Evolutionary conservation across 306 rosid species (phyloP).

Genomic region (Psophocarpus tetragonolobus): DNA sequence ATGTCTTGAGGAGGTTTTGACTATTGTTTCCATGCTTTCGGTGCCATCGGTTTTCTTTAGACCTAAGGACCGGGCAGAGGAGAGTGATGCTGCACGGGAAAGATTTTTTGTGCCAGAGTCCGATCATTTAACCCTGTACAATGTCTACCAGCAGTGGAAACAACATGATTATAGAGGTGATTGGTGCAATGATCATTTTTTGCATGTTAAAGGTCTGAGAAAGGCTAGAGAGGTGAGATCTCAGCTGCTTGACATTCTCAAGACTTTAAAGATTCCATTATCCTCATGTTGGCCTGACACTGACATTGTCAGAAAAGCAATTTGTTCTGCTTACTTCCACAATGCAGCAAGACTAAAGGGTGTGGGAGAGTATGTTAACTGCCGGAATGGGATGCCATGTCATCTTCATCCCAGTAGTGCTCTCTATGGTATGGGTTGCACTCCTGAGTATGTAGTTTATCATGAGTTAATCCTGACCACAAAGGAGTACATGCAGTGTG

Average conservation of each 20-base stretch:
- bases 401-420: slow-evolving; percentile 99
- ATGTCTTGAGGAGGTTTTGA: slow-evolving; percentile 86
- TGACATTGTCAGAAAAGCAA: slow-evolving; percentile 84
- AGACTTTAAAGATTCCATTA: slow-evolving; percentile 78
- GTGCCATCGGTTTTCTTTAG: slow-evolving; percentile 97
- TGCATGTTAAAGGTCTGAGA: slow-evolving; percentile 89
- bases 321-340: slow-evolving; percentile 95
- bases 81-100: slow-evolving; percentile 98
- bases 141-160: slow-evolving; percentile 97
- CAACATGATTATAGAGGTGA: slow-evolving; percentile 95
- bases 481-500: slow-evolving; percentile 98
- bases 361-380: slow-evolving; percentile 91
- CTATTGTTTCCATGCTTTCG: slow-evolving; percentile 96
- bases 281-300: slow-evolving; percentile 82
- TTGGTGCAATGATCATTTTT: slow-evolving; percentile 94
- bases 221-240: slow-evolving; percentile 98
- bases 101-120: slow-evolving; percentile 90
- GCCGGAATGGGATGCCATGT: slow-evolving; percentile 89
- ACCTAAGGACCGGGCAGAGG: slow-evolving; percentile 94
- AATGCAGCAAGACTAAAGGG: slow-evolving; percentile 92
- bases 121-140: slow-evolving; percentile 85
- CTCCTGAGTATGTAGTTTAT: slow-evolving; percentile 88
- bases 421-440: slow-evolving; percentile 95
- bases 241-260: slow-evolving; percentile 87
- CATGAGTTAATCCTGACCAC: slow-evolving; percentile 83